Evolutionary conservation across 371 early-diverging fungal species (phyloP), one percentile per base, ranked within the genome.

Genomic region (Amoeboradix gromovi): DNA sequence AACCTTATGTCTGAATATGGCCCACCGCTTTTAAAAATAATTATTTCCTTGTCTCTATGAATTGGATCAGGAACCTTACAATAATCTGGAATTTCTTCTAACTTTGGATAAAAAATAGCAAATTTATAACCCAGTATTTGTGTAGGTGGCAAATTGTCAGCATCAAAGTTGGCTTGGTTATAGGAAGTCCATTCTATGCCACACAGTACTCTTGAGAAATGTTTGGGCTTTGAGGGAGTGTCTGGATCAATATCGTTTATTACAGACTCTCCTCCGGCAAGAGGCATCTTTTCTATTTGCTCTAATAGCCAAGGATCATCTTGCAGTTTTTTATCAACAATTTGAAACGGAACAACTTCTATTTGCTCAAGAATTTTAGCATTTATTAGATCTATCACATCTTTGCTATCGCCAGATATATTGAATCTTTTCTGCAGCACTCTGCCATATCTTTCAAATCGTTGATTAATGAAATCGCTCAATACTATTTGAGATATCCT

Each of bases 171-270:
- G 0, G 92, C 91, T 73, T 90, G 91, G 72, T 96, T 96, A 77
- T 94, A 96, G 80, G 92, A 91, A 83, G 92, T 94, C 96, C 96
- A 96, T 76, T 94, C 94, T 74, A 86, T 92, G 31, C 94, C 94
- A 0, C 90, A 90, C 69, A 91, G 88, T 17, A 94, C 92, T 68
- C 91, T 86, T 77, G 92, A 93, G 71, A 91, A 89, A 79, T 87
- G 94, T 66, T 89, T 78, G 17, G 96, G 94, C 29, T 30, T 68
- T 5, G 28, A 5, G 5, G 5, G 17, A 67, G 5, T 48, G 22
- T 48, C 48, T 22, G 48, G 48, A 48, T 48, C 48, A 5, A 48
- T 48, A 22, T 48, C 48, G 22, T 48, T 5, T 12, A 48, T 48
- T 22, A 48, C 5, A 5, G 22, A 12, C 22, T 48, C 48, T 5